Conservation (phyloP, 2,329 filamentous ascomycete genomes). For the Achaetomium macrosporum region DNA sequence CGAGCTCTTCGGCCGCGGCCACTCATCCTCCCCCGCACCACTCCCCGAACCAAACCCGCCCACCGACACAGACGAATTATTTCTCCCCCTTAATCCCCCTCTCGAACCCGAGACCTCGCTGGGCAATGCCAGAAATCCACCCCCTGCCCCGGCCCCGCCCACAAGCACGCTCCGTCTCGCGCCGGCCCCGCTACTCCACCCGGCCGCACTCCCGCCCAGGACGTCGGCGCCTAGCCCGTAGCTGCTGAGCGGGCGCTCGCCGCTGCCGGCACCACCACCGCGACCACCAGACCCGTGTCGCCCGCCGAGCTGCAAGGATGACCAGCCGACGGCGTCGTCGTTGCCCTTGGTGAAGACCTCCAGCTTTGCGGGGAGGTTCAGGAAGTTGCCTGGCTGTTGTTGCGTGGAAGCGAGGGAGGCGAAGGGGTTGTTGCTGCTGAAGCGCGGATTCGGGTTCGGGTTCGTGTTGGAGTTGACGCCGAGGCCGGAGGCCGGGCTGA, state of each 20-base stretch:
- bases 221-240: slow-evolving; percentile 53
- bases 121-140: slow-evolving; percentile 50
- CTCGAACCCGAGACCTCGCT: slow-evolving; percentile 13
- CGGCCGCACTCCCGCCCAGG: slow-evolving; percentile 31
- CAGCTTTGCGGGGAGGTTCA: slow-evolving; percentile 46
- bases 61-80: not conserved
- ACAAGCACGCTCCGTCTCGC: slow-evolving; percentile 50
- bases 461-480: slow-evolving; percentile 9
- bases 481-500: slow-evolving; percentile 23
- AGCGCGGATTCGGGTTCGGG: slow-evolving; percentile 35
- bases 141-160: slow-evolving; percentile 42
- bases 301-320: slow-evolving; percentile 46
- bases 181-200: slow-evolving; percentile 45
- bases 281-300: slow-evolving; percentile 21
- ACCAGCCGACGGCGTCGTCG: slow-evolving; percentile 51
- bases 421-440: slow-evolving; percentile 58
- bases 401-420: slow-evolving; percentile 31
- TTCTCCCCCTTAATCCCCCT: not conserved
- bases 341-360: slow-evolving; percentile 57
- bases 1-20: slow-evolving; percentile 23
- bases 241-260: slow-evolving; percentile 45
- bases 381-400: slow-evolving; percentile 25
- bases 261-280: no score
- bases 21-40: slow-evolving; percentile 18
- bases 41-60: not conserved